Percentiles rank a stretch among this genome's conserved stretches.
These are phyloP conservation scores for Jackrogersella minutella DNA, from an alignment of 495 filamentous ascomycete species.

Conservation along the genomic window DNA sequence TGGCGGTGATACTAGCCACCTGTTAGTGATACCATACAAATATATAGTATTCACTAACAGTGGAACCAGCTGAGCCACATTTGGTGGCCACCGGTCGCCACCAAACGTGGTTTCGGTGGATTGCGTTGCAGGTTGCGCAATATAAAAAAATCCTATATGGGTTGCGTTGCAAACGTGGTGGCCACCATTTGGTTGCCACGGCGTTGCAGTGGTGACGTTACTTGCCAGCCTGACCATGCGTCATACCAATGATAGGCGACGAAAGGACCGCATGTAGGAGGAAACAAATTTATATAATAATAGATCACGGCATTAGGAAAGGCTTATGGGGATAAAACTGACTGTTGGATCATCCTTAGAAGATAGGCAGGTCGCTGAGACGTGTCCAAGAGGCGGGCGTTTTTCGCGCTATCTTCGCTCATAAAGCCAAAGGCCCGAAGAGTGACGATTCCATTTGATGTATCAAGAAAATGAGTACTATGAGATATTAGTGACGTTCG, in stretches of 20 bases:
- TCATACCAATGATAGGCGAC: background rate
- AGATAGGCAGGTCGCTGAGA: slow-evolving; percentile 68
- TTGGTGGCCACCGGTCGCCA: too few relatives aligned
- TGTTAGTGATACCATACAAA: too few relatives aligned
- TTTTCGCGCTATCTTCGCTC: slow-evolving; percentile 56
- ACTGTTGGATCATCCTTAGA: slow-evolving; percentile 62
- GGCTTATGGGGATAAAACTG: background rate
- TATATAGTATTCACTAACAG: too few relatives aligned
- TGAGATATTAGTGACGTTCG: background rate
- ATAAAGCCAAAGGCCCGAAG: slow-evolving; percentile 62
- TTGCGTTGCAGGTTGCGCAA: too few relatives aligned
- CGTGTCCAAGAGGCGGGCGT: slow-evolving; percentile 57
- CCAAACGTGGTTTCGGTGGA: too few relatives aligned
- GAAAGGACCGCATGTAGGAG: background rate
- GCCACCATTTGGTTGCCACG: too few relatives aligned
- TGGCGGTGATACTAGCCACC: too few relatives aligned
- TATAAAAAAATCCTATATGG: too few relatives aligned
- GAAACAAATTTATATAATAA: background rate
- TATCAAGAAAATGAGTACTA: slow-evolving; percentile 62
- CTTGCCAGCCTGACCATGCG: too few relatives aligned
- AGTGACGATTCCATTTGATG: slow-evolving; percentile 57
- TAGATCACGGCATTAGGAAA: background rate
- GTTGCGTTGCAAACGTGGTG: too few relatives aligned
- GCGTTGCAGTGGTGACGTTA: too few relatives aligned
- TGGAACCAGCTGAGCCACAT: too few relatives aligned